Evolutionary conservation across 2,329 filamentous ascomycete genomes (phyloP).

Genomic region (Alternaria viburni): DNA sequence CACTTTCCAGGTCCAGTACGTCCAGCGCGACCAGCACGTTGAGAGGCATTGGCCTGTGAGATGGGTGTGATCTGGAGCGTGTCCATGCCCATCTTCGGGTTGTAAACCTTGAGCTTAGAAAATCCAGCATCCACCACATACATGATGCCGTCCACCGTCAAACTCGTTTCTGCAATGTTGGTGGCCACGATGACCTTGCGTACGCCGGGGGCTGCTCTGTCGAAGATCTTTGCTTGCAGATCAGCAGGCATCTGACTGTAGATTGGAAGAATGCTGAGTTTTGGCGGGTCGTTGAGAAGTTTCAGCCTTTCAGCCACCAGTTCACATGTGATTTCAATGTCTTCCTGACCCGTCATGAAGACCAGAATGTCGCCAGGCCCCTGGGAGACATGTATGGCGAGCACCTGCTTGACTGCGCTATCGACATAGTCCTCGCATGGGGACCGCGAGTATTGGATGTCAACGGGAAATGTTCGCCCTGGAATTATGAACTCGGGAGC

Average conservation of each 20-base stretch:
- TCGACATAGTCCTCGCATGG: conserved; percentile 98
- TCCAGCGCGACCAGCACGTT: conserved; percentile 90
- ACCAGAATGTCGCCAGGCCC: conserved; percentile 91
- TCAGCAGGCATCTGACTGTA: conserved; percentile 99
- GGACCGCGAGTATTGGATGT: conserved; percentile 92
- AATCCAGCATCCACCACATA: conserved; percentile 97
- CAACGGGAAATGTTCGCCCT: conserved; percentile 94
- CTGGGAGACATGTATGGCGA: conserved; percentile 96
- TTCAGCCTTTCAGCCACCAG: conserved; percentile 85
- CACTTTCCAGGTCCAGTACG: conserved; percentile 95
- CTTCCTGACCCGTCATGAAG: conserved; percentile 99
- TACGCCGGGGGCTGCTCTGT: conserved; percentile 85
- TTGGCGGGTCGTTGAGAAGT: conserved; percentile 90
- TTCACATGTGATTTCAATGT: conserved; percentile 97
- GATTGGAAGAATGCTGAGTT: conserved; percentile 92
- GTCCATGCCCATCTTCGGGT: conserved; percentile 99
- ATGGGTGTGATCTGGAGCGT: conserved; percentile 97
- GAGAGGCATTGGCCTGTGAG: conserved; percentile 93
- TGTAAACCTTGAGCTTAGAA: conserved; percentile 98
- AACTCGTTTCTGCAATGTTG: conserved; percentile 96
- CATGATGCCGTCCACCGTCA: conserved; percentile 99
- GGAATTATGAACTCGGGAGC: conserved; percentile 97
- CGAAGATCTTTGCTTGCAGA: conserved; percentile 96
- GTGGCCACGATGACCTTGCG: conserved; percentile 98
- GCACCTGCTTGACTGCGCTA: conserved; percentile 91